Evolutionary conservation across 2,329 filamentous ascomycete genomes (phyloP), one percentile per base, ranked within the genome.

Genomic region (Paecilomyces variotii): DNA sequence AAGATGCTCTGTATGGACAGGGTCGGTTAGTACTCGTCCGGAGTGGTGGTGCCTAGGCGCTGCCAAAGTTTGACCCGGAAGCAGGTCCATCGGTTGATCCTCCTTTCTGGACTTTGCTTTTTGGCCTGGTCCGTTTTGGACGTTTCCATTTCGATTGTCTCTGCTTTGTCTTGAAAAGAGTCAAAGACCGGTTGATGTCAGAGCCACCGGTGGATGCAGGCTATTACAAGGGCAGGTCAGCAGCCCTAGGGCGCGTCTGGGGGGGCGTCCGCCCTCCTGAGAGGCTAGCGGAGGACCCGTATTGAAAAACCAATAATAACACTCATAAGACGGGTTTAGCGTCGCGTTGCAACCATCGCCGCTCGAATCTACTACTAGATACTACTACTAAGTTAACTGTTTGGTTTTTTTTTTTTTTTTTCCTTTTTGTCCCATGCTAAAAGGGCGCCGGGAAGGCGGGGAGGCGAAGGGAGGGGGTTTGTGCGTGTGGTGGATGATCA

Each of bases 161-260:
- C 26, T 49, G 55, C 50, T 35, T 27, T 55, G 56, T 58, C 25
- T 58, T 56, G 54, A 55, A 55, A 55, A 55, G 54, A 49, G 32
- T 55, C 54, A 55, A 55, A 55, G 54, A 55, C 54, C 54, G 54
- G 54, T 55, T 55, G 54, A 55, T 55, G 54, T 55, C 54, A 55
- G 54, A 55, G 54, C 25, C 28, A 52, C 50, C 50, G 50, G 50
- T 52, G 50, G 50, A 52, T 52, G 50, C 50, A 52, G 50, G 25
- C 50, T 52, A 19, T 19, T 19, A 52, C 50, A 52, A 52, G 50
- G 50, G 50, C 50, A 52, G 50, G 50, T 52, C 50, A 52, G 50
- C 50, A 52, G 50, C 50, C 50, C 50, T 52, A 52, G 50, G 27
- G 50, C 50, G 50, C n/a, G 19, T 26, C 50, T 28, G 24, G 24